Conservation (phyloP, 2,329 filamentous ascomycete genomes). For the Zasmidium citrigriseum region DNA sequence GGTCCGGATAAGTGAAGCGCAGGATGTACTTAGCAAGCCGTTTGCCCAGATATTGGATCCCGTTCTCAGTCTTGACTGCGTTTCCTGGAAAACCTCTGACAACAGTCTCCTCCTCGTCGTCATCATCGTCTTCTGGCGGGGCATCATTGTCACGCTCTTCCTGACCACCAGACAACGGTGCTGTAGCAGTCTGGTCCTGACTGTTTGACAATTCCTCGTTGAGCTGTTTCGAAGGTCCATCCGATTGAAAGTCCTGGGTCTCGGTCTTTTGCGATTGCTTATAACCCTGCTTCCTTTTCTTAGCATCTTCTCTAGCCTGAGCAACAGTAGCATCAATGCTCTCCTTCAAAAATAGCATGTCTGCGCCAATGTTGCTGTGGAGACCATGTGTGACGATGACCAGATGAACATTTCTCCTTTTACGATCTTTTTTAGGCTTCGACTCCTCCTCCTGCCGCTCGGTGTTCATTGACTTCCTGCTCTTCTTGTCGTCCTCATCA, state of each 20-base stretch:
- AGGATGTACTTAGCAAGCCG: constrained; percentile 89
- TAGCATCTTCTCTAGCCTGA: constrained; percentile 71
- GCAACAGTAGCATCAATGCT: constrained; percentile 84
- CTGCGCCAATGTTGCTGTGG: constrained; percentile 91
- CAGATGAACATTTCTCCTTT: constrained; percentile 79
- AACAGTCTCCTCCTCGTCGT: constrained; percentile 81
- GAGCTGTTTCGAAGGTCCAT: constrained; percentile 7
- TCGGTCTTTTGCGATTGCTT: constrained; percentile 1
- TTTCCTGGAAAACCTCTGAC: constrained; percentile 90
- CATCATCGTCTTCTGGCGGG: constrained; percentile 60
- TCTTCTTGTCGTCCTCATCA: constrained; percentile 30
- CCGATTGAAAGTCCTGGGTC: constrained; percentile 8
- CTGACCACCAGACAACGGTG: constrained; percentile 52
- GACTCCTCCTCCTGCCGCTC: constrained; percentile 15
- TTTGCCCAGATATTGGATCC: constrained; percentile 96
- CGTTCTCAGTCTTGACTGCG: constrained; percentile 85
- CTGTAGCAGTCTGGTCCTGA: constrained; percentile 40
- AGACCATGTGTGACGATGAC: constrained; percentile 92
- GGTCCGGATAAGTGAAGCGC: constrained; percentile 88
- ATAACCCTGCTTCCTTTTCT: constrained; percentile 52
- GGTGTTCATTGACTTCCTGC: constrained; percentile 25
- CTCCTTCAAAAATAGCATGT: constrained; percentile 97
- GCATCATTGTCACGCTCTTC: constrained; percentile 43
- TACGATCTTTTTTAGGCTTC: constrained; percentile 43
- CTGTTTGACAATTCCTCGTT: background rate